These are phyloP conservation scores for Cudoniella acicularis DNA, from an alignment of 495 filamentous ascomycete species.

Conservation along the genomic window DNA sequence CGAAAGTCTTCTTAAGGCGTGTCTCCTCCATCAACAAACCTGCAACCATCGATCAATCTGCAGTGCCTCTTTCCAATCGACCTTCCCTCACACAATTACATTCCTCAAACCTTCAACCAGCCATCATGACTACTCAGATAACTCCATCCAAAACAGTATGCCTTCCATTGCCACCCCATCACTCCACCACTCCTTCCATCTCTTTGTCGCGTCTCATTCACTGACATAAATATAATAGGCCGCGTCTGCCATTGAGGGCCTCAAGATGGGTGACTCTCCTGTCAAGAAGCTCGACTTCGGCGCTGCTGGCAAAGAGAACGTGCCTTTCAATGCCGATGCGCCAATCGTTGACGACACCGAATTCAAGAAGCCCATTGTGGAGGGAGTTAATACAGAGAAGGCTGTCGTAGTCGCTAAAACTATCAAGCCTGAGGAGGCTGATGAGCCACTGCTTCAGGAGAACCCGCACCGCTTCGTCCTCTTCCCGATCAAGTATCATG, in stretches of 20 bases:
- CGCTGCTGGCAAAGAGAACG: constrained; percentile 77
- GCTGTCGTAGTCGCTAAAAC: constrained; percentile 52
- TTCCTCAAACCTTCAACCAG: constrained; percentile 4
- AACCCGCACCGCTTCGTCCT: constrained; percentile 96
- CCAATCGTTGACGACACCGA: constrained; percentile 52
- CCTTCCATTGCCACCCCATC: constrained; percentile 30
- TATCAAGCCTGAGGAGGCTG: constrained; percentile 67
- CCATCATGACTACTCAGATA: constrained; percentile 62
- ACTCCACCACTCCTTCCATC: constrained; percentile 39
- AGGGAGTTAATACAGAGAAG: constrained; percentile 39
- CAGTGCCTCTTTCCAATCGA: background rate
- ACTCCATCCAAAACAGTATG: constrained; percentile 87
- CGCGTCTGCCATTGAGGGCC: constrained; percentile 76
- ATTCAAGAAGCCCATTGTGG: constrained; percentile 45
- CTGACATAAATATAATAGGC: constrained; percentile 54
- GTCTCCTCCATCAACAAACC: background rate
- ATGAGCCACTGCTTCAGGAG: constrained; percentile 91
- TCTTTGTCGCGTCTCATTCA: constrained; percentile 9
- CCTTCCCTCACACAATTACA: constrained; percentile 1
- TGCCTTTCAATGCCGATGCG: constrained; percentile 53
- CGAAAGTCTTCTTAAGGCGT: background rate
- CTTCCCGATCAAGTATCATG: constrained; percentile 99
- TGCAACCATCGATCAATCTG: constrained; percentile 6
- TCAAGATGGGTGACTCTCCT: constrained; percentile 89
- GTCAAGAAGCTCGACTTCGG: constrained; percentile 83